A percentile compares a stretch with the other conserved stretches of the same genome.
Evolutionary conservation across 2,329 filamentous ascomycete species (phyloP).

Genomic region (Aspergillus sp.): DNA sequence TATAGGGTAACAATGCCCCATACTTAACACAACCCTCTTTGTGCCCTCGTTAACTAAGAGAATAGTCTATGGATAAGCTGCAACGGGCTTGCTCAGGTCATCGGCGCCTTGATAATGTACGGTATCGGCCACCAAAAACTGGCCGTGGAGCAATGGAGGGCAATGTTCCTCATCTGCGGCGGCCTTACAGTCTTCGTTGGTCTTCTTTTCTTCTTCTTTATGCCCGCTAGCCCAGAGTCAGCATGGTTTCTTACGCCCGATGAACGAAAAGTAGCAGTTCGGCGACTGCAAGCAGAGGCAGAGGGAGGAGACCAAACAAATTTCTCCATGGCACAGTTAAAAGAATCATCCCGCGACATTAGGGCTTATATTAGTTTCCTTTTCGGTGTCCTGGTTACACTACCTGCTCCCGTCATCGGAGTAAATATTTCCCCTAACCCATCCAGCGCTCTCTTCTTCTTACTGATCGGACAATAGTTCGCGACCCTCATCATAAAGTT

Average conservation of each 20-base stretch:
- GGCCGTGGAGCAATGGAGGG: constrained; percentile 42
- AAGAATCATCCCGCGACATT: constrained; percentile 39
- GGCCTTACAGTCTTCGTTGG: constrained; percentile 41
- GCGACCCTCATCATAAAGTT: constrained; percentile 46
- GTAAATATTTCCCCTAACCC: constrained; percentile 14
- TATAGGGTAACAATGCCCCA: constrained; percentile 17
- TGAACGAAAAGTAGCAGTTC: constrained; percentile 38
- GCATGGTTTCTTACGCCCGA: constrained; percentile 47
- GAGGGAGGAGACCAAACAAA: constrained; percentile 38
- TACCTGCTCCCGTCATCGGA: constrained; percentile 41
- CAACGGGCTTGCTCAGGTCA: constrained; percentile 43
- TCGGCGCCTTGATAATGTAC: constrained; percentile 47
- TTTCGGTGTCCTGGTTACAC: constrained; percentile 43
- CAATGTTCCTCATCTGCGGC: constrained; percentile 49
- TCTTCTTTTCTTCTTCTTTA: constrained; percentile 42
- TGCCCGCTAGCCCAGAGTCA: constrained; percentile 43
- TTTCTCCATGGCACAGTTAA: constrained; percentile 42
- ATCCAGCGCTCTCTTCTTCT: neutral
- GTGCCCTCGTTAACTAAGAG: too few relatives aligned
- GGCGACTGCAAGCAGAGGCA: constrained; percentile 27
- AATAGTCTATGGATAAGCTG: constrained; percentile 36
- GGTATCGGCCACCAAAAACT: constrained; percentile 44
- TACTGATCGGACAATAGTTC: constrained; percentile 33
- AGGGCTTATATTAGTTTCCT: constrained; percentile 41
- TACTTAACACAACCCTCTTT: too few relatives aligned